Percentiles rank a stretch among this genome's conserved stretches.
Evolutionary conservation across 2,329 filamentous ascomycete genomes (phyloP).

Genomic region (Neoscytalidium dimidiatum): DNA sequence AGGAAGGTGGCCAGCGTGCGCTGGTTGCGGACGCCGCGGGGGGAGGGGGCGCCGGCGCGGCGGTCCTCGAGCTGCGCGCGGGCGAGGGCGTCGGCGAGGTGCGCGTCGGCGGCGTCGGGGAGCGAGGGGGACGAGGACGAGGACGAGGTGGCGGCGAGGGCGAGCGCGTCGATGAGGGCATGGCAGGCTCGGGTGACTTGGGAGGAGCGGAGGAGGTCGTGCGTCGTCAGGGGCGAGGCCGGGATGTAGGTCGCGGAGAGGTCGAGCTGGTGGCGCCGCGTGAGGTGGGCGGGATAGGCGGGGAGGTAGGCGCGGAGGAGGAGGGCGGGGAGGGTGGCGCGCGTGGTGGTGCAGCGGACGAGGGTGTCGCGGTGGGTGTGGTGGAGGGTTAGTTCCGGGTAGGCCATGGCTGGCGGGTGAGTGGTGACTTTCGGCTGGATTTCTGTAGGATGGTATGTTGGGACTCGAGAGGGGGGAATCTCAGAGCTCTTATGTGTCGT

Average conservation of each 20-base stretch:
- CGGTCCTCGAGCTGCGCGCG: neutral
- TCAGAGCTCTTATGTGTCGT: too few species aligned
- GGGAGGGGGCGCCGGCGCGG: neutral
- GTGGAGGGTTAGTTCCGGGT: neutral
- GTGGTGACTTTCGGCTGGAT: neutral
- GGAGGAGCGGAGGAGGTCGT: neutral
- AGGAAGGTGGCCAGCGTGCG: conserved; percentile 1
- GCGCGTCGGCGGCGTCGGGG: neutral
- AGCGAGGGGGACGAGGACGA: too few species aligned
- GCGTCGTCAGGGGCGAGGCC: neutral
- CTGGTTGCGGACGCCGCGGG: neutral
- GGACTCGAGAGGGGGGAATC: neutral
- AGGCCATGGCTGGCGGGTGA: neutral
- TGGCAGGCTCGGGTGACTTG: neutral
- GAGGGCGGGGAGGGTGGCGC: conserved; percentile 1
- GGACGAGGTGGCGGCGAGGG: neutral
- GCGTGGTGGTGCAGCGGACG: neutral
- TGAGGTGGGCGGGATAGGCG: neutral
- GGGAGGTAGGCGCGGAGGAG: conserved; percentile 9
- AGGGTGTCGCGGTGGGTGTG: conserved; percentile 4
- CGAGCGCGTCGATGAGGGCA: conserved; percentile 6
- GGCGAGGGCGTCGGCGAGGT: neutral
- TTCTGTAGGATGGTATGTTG: neutral
- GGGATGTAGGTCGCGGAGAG: conserved; percentile 4
- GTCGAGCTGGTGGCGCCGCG: conserved; percentile 8